Evolutionary conservation across 768 basidiomycete genomes (phyloP).

Genomic region (Russula vinacea): DNA sequence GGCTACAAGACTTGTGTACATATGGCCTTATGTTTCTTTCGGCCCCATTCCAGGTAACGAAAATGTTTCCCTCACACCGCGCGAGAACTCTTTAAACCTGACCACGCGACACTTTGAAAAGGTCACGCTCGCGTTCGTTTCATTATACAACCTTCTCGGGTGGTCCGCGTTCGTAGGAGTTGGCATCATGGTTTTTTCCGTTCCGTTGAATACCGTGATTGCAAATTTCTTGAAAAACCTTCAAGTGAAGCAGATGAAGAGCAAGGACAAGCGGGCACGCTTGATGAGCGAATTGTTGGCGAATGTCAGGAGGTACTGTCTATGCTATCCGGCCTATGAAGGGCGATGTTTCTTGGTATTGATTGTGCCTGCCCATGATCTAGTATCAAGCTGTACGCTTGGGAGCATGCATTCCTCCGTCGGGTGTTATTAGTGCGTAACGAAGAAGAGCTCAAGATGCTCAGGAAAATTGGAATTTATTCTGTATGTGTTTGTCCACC

Average conservation of each 20-base stretch:
- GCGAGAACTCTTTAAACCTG: not conserved
- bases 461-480: conserved; percentile 76
- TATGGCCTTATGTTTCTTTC: conserved; percentile 83
- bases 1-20: conserved; percentile 76
- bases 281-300: conserved; percentile 92
- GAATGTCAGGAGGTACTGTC: conserved; percentile 75
- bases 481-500: conserved; percentile 46
- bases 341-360: not conserved
- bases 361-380: not conserved
- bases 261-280: conserved; percentile 76
- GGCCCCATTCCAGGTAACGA: conserved; percentile 73
- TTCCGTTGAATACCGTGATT: conserved; percentile 71
- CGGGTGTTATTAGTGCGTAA: conserved; percentile 79
- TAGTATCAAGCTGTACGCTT: conserved; percentile 88
- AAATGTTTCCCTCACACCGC: not conserved
- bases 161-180: conserved; percentile 92
- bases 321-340: not conserved
- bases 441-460: conserved; percentile 74
- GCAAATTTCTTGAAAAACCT: conserved; percentile 68
- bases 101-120: conserved; percentile 33
- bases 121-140: conserved; percentile 86
- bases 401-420: conserved; percentile 88
- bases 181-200: conserved; percentile 78
- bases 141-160: conserved; percentile 84
- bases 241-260: conserved; percentile 92